phyloP scores from a whole-genome alignment of 179 eudicot species.

The Patellifolia procumbens region DNA sequence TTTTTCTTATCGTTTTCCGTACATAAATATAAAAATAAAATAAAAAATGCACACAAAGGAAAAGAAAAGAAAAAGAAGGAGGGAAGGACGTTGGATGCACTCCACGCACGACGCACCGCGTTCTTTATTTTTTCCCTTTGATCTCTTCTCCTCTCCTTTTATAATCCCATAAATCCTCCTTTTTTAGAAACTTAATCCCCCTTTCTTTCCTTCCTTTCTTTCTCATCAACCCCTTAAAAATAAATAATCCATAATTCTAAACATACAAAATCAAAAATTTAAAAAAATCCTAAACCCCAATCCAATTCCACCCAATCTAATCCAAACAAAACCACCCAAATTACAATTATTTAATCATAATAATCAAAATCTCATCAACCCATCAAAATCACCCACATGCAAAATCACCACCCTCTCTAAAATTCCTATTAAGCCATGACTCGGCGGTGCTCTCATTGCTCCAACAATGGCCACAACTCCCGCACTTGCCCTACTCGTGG shows the following conservation, averaged over 20 bases:
- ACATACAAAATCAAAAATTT: background rate
- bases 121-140: background rate
- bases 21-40: no score
- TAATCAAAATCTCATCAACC: slow-evolving; percentile 3
- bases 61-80: background rate
- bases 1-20: no score
- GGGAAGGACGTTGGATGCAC: slow-evolving; percentile 13
- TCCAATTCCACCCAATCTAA: background rate
- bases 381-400: slow-evolving; percentile 2
- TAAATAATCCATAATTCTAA: background rate
- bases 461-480: slow-evolving; percentile 69
- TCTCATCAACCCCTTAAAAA: background rate
- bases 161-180: slow-evolving; percentile 3
- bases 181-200: background rate
- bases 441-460: slow-evolving; percentile 68
- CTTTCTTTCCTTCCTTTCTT: background rate
- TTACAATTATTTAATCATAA: background rate
- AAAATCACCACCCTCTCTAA: background rate
- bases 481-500: slow-evolving; percentile 56
- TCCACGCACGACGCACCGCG: slow-evolving; percentile 18
- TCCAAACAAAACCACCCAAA: background rate
- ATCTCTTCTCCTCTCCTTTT: background rate
- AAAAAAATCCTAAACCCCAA: background rate
- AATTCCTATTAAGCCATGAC: slow-evolving; percentile 29
- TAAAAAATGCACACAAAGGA: no score